Base-by-base conservation (phyloP, 768 basidiomycete genomes). In the Phlegmacium glaucopus region DNA sequence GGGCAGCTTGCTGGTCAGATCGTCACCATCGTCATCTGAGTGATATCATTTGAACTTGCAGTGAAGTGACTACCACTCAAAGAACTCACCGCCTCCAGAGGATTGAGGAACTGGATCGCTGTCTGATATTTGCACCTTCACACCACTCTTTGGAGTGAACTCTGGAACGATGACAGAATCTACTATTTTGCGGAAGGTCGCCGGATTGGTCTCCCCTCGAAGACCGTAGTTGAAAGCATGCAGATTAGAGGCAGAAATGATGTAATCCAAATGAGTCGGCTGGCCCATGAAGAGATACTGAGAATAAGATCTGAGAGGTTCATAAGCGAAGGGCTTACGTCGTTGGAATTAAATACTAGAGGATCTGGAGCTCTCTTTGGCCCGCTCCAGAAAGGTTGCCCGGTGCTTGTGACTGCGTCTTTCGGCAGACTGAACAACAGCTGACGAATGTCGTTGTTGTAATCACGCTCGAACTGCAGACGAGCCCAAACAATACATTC, bases 201-300 rank as follows among this genome's bases (percentile, higher is more conserved):
- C 72, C 9, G 80, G 78, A 65, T 97, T 88, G 1, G 79, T 84
- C 61, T 90, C 88, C 39, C 96, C 96, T 55, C 88, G 87, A 42
- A 99, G 77, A 16, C 96, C 96, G 60, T 98, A 99, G 75, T 98
- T 99, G 76, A 83, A 97, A 4, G 96, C 96, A 62, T 94, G 96
- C 15, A 99, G 76, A 66, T 99, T 98, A 49, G 96, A 94, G 10
- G 87, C 94, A 9, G 96, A 81, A 46, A 96, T 83, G 62, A 98
- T 82, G 67, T 90, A 99, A 43, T 81, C 76, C 29, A 98, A 72
- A 66, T 98, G 95, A 6, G 82, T 77, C 29, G 87, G 75, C 95
- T 98, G 53, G 15, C 22, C 22, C 22, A 22, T 22, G 22, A 22
- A 22, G 2, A 22, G 22, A 22, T 22, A 22, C 5, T 22, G 22